Conservation (phyloP, 768 basidiomycete species). For the Tricholoma terreum region DNA sequence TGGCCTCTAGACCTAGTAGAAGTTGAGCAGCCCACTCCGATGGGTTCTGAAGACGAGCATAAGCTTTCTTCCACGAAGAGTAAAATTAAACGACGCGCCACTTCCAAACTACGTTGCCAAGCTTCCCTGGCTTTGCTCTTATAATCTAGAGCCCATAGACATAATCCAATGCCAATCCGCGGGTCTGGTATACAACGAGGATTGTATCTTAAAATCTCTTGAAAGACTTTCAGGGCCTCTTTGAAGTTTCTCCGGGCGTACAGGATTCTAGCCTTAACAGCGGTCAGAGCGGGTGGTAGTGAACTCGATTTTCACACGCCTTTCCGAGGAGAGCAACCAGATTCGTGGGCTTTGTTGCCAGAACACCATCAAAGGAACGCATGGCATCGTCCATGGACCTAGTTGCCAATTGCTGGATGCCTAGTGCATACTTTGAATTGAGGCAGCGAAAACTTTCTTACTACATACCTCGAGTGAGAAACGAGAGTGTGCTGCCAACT, state of each 20-base stretch:
- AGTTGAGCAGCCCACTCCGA: slow-evolving; percentile 76
- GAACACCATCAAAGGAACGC: slow-evolving; percentile 76
- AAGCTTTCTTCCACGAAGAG: not conserved
- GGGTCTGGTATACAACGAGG: slow-evolving; percentile 89
- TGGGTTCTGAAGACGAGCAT: slow-evolving; percentile 54
- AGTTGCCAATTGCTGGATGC: slow-evolving; percentile 77
- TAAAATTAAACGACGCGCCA: slow-evolving; percentile 47
- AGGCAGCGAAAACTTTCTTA: not conserved
- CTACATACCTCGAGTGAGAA: slow-evolving; percentile 63
- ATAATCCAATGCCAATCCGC: slow-evolving; percentile 92
- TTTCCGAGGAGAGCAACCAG: slow-evolving; percentile 86
- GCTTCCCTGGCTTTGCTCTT: slow-evolving; percentile 79
- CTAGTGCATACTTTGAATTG: slow-evolving; percentile 33
- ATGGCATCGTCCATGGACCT: slow-evolving; percentile 81
- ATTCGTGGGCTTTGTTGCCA: slow-evolving; percentile 79
- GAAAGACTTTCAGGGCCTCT: slow-evolving; percentile 81
- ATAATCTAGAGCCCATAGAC: slow-evolving; percentile 87
- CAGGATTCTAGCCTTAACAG: slow-evolving; percentile 70
- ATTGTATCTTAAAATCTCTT: slow-evolving; percentile 73
- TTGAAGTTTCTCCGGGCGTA: slow-evolving; percentile 76
- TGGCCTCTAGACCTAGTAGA: slow-evolving; percentile 79
- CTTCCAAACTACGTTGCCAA: slow-evolving; percentile 86
- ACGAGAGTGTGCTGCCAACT: slow-evolving; percentile 52
- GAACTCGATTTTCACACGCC: slow-evolving; percentile 36
- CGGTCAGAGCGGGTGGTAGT: not conserved